These are phyloP conservation scores for Ceratocystis colombiana DNA, from an alignment of 2,329 filamentous ascomycete genomes.

Conservation along the genomic window DNA sequence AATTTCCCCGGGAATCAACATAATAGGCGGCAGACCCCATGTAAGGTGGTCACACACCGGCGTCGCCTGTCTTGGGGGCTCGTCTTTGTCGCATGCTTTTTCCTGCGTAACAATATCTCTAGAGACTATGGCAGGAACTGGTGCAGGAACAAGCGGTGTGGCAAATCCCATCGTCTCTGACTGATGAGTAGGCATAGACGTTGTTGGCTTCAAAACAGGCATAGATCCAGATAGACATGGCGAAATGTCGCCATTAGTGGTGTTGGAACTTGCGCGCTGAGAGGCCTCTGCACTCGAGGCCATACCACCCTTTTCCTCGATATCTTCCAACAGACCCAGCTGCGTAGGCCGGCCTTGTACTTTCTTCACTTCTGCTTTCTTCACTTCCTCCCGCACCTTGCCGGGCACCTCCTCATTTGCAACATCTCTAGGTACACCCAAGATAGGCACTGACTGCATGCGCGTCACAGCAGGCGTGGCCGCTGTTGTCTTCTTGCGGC, in stretches of 20 bases:
- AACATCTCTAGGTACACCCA: not conserved
- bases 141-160: not conserved
- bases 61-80: conserved; percentile 2
- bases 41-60: conserved; percentile 5
- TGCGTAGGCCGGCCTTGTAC: not conserved
- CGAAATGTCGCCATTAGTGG: not conserved
- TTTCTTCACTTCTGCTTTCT: not conserved
- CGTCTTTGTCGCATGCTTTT: not conserved
- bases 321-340: not conserved
- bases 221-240: not conserved
- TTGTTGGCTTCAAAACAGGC: not conserved
- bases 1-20: not conserved
- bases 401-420: not conserved
- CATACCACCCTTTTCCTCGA: not conserved
- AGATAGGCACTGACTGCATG: conserved; percentile 8
- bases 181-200: not conserved
- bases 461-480: conserved; percentile 3
- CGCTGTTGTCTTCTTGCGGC: conserved; percentile 7
- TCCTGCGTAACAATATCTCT: not conserved
- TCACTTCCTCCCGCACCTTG: not conserved
- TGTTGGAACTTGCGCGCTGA: conserved; percentile 1
- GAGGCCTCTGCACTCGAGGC: not conserved
- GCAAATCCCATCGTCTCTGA: not conserved
- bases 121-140: not conserved
- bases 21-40: conserved; percentile 8